Evolutionary conservation across 2,329 filamentous ascomycete species (phyloP), one percentile per base, ranked within the genome.

Genomic region (Xylaria arbuscula): DNA sequence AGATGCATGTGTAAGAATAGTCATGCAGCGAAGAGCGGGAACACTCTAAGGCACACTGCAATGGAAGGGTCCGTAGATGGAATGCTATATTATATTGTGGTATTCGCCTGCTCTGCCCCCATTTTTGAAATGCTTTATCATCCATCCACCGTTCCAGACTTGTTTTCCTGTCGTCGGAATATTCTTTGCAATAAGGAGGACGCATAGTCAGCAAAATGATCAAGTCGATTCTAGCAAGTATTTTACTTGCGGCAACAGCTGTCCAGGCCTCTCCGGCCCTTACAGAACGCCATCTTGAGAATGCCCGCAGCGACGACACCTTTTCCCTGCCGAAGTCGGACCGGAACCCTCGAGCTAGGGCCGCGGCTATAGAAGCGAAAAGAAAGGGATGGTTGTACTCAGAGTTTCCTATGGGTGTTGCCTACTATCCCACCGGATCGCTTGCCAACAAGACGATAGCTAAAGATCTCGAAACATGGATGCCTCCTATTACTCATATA

Each of bases 381-480:
- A 64, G 64, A 22, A 61, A 64, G 38, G 67, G 67, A 47, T 69
- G 67, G 67, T 48, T 53, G 19, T 69, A 69, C 51, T 66, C 63
- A 4, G 24, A 34, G 38, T 67, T 50, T 50, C 67, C 67, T 1
- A 69, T 67, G 67, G 67, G 67, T 7, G 67, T 67, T 36, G 67
- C 67, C 24, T 67, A 64, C 34, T 69, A 69, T n/a, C 67, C 67
- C 32, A 67, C 64, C 0, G 67, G 67, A 9, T 62, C 58, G 3
- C 64, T 69, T 22, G 67, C 67, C 64, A 69, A 69, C 32, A 60
- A 67, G 56, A 69, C 67, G n/a, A 69, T 69, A 60, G 64, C 64
- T 17, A 63, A 62, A 24, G 64, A 69, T 53, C 48, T 64, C 45
- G 57, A 67, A 54, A 47, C 55, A 62, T 69, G 67, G 67, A n/a